phyloP scores from a whole-genome alignment of 2,329 filamentous ascomycete species.

The Penicillium sp. region DNA sequence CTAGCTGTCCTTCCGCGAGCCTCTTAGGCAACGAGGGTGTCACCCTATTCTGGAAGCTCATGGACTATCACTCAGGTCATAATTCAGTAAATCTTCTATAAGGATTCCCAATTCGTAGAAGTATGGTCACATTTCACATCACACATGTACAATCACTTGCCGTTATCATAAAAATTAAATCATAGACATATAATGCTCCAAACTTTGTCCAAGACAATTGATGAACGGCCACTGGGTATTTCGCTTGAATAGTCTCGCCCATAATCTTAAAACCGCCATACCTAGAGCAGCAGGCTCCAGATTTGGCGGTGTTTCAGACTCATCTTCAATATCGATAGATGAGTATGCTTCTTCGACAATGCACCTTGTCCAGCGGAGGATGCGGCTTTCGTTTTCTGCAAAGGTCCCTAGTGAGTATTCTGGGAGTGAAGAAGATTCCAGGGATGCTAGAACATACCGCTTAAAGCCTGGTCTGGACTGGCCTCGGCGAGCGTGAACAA shows the following conservation, averaged over 20 bases:
- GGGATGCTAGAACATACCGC: conserved; percentile 18
- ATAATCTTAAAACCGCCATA: conserved; percentile 30
- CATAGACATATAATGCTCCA: conserved; percentile 30
- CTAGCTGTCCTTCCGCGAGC: too few relatives aligned
- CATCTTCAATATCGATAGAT: conserved; percentile 31
- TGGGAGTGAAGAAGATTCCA: not conserved
- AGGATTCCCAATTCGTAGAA: not conserved
- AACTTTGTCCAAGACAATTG: conserved; percentile 31
- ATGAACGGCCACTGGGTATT: conserved; percentile 38
- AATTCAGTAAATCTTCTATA: not conserved
- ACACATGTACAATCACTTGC: not conserved
- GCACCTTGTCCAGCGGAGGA: conserved; percentile 32
- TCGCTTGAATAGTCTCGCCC: conserved; percentile 31
- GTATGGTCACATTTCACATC: not conserved
- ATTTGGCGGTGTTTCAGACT: conserved; percentile 20
- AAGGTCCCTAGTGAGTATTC: not conserved
- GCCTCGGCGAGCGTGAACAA: conserved; percentile 35
- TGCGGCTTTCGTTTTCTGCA: conserved; percentile 32
- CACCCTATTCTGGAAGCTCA: not conserved
- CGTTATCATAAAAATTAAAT: conserved; percentile 13
- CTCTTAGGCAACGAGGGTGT: not conserved
- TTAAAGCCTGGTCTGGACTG: conserved; percentile 25
- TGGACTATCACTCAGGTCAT: conserved; percentile 30
- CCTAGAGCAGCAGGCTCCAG: conserved; percentile 28
- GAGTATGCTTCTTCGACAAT: conserved; percentile 35